Evolutionary conservation across 2,329 filamentous ascomycete species (phyloP), one percentile per base, ranked within the genome.

Genomic region (Arthrinium puccinioides): DNA sequence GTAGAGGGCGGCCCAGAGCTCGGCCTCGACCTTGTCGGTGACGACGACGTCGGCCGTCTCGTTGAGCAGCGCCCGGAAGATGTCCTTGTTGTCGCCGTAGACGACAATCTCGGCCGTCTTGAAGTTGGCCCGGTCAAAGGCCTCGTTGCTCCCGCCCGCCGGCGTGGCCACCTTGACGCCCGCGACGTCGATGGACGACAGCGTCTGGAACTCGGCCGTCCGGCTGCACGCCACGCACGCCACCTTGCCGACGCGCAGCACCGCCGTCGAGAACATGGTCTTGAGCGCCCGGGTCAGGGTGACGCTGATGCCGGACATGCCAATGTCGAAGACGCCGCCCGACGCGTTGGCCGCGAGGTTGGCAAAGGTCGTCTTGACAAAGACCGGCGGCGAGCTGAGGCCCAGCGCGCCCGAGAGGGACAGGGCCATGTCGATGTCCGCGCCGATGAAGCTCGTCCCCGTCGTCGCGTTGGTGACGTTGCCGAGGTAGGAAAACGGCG

Each of bases 111-210:
- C 30, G 13, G 30, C 30, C n/a, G 20, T 14, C 9, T 19, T 19
- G 31, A 32, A 32, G 31, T 23, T 4, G n/a, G 31, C n/a, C 5
- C 19, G 30, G 31, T 32, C 31, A 10, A 23, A 32, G n/a, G n/a
- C 20, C 31, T 32, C 31, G 20, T 32, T 32, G 31, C 31, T 23
- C 9, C 19, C 31, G 20, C 31, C 19, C 8, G 19, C 31, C 20
- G 31, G 31, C 31, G 20, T 32, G 31, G 31, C 31, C 31, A 23
- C 31, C 20, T 32, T 32, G 31, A 32, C 20, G n/a, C 20, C 31
- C 9, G 19, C 6, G 2, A 9, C n/a, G n/a, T 32, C 8, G 31
- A 32, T 32, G 18, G 29, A 32, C 18, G 29, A 18, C 13, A 32
- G 16, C 10, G 29, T 32, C 4, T 18, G 18, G 29, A 32, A 32